These are phyloP conservation scores for Rhynchosporium graminicola DNA, from an alignment of 2,329 filamentous ascomycete genomes.

Conservation along the genomic window DNA sequence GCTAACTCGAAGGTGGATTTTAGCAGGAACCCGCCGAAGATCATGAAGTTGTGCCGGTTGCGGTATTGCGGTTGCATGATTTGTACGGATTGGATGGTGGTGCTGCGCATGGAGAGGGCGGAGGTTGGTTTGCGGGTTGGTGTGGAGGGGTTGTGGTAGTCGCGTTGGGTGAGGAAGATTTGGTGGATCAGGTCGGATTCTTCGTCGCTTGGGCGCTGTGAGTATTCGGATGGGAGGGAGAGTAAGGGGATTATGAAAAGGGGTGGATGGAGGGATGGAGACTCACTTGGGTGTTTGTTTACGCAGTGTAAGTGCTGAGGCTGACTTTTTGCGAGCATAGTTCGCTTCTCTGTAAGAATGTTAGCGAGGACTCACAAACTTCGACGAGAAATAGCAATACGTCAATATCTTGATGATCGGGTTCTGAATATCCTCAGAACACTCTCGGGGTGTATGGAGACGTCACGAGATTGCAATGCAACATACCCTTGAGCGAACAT, in stretches of 20 bases:
- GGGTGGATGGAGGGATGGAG: background rate
- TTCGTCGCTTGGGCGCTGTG: conserved; percentile 46
- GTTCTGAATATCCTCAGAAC: too few relatives aligned
- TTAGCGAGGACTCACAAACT: background rate
- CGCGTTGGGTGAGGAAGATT: conserved; percentile 67
- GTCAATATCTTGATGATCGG: too few relatives aligned
- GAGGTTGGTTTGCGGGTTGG: conserved; percentile 56
- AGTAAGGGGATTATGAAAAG: background rate
- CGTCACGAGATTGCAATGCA: background rate
- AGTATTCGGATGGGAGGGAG: background rate
- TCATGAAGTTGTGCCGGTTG: conserved; percentile 72
- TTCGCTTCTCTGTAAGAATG: conserved; percentile 51
- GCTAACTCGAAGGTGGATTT: conserved; percentile 73
- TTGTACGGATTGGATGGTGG: conserved; percentile 63
- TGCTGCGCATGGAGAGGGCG: conserved; percentile 62
- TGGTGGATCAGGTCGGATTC: conserved; percentile 70
- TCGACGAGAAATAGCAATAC: background rate
- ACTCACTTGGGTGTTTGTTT: conserved; percentile 61
- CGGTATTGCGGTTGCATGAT: conserved; percentile 75
- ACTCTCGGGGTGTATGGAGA: background rate
- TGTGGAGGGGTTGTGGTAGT: conserved; percentile 61
- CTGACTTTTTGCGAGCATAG: conserved; percentile 64
- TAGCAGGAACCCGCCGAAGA: conserved; percentile 71
- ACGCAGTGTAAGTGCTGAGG: conserved; percentile 58
- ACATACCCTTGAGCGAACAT: conserved; percentile 57